A percentile compares a stretch with the other conserved stretches of the same genome.
These are phyloP conservation scores for Phalaenopsis aphrodite DNA, from an alignment of 106 monocot species.

Conservation along the genomic window DNA sequence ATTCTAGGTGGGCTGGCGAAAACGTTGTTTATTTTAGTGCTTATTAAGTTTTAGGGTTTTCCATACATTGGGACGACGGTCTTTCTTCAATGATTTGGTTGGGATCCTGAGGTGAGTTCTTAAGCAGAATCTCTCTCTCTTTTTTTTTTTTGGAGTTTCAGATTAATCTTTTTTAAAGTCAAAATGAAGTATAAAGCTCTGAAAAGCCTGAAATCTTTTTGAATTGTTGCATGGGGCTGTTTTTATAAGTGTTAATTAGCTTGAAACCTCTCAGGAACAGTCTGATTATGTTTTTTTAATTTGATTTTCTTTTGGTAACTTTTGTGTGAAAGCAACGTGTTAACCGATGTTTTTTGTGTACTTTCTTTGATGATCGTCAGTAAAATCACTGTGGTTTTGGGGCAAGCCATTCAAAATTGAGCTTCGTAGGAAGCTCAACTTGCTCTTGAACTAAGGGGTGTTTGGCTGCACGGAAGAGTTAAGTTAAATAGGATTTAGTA, in stretches of 20 bases:
- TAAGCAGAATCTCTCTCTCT: neutral
- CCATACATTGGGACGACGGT: neutral
- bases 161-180: neutral
- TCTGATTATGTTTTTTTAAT: neutral
- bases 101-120: neutral
- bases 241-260: neutral
- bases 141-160: neutral
- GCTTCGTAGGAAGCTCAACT: too few species aligned
- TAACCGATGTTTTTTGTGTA: too few species aligned
- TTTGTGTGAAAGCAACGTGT: neutral
- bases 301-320: neutral
- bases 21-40: neutral
- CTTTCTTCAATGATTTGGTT: neutral
- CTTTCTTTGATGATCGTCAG: too few species aligned
- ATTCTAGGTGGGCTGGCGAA: neutral
- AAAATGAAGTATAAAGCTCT: neutral
- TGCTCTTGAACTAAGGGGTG: too few species aligned
- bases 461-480: too few species aligned
- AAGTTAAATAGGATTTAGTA: too few species aligned
- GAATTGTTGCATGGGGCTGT: neutral
- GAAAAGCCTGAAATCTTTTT: neutral
- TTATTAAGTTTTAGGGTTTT: neutral
- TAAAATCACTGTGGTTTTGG: too few species aligned
- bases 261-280: neutral
- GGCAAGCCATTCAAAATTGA: too few species aligned